These are phyloP conservation scores for Kuraishia capsulata DNA, from an alignment of 805 yeast genomes.

Conservation along the genomic window DNA sequence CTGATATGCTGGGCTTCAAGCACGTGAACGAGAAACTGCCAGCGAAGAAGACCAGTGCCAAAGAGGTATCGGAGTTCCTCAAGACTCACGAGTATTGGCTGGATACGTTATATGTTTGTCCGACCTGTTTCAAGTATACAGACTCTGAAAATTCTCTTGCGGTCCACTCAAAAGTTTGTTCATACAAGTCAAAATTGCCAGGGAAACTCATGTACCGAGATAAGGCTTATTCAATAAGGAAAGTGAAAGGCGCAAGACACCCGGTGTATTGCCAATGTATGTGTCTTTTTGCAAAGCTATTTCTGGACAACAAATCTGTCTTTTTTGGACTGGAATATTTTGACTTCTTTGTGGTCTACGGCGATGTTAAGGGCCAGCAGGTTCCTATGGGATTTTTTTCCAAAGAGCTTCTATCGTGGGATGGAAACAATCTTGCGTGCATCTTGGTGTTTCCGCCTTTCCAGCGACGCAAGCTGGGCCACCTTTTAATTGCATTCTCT, in stretches of 20 bases:
- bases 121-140: constrained; percentile 77
- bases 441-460: constrained; percentile 88
- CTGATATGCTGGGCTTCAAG: constrained; percentile 35
- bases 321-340: constrained; percentile 72
- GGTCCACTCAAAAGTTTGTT: constrained; percentile 42
- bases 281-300: constrained; percentile 78
- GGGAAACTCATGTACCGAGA: constrained; percentile 69
- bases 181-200: constrained; percentile 31
- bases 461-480: constrained; percentile 72
- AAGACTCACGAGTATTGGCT: constrained; percentile 36
- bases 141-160: constrained; percentile 32
- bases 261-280: constrained; percentile 72
- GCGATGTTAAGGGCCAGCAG: constrained; percentile 27
- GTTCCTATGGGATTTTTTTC: constrained; percentile 89
- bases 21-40: constrained; percentile 15
- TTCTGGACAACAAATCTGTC: constrained; percentile 82
- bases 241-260: constrained; percentile 58
- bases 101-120: constrained; percentile 63
- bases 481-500: constrained; percentile 73
- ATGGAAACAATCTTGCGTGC: constrained; percentile 82
- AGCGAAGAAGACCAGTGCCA: constrained; percentile 4
- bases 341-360: constrained; percentile 70
- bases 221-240: constrained; percentile 44
- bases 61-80: constrained; percentile 8
- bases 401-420: constrained; percentile 73